Evolutionary conservation across 768 basidiomycete species (phyloP).

Genomic region (Pholiota microspora): DNA sequence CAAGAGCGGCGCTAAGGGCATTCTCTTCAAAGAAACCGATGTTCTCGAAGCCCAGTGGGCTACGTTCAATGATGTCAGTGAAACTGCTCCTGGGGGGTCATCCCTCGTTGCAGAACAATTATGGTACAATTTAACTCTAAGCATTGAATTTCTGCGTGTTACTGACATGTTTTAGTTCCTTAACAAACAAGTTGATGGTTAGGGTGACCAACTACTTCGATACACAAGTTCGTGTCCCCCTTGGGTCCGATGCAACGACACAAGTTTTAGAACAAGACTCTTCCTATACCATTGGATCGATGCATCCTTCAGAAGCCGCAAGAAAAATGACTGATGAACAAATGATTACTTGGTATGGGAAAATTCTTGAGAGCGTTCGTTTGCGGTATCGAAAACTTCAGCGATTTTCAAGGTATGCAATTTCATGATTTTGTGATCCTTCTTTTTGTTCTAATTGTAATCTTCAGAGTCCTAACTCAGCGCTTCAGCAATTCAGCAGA

Average conservation of each 20-base stretch:
- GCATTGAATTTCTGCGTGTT: not conserved
- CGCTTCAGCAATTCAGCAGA: slow-evolving; percentile 94
- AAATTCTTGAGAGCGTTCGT: slow-evolving; percentile 90
- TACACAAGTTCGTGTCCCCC: slow-evolving; percentile 81
- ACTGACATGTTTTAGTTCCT: slow-evolving; percentile 51
- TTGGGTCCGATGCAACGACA: slow-evolving; percentile 33
- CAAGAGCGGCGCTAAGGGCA: slow-evolving; percentile 86
- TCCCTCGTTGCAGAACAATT: slow-evolving; percentile 92
- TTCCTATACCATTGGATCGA: slow-evolving; percentile 13
- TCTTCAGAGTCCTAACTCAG: slow-evolving; percentile 59
- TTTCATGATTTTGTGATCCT: not conserved
- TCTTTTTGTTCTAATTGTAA: slow-evolving; percentile 9
- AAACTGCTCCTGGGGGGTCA: slow-evolving; percentile 85
- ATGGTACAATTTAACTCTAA: slow-evolving; percentile 60
- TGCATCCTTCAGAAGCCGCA: slow-evolving; percentile 30
- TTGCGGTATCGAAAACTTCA: slow-evolving; percentile 92
- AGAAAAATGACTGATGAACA: slow-evolving; percentile 79
- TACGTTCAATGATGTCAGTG: slow-evolving; percentile 89
- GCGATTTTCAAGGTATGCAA: slow-evolving; percentile 81
- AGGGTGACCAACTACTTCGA: slow-evolving; percentile 95
- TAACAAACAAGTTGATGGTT: slow-evolving; percentile 91
- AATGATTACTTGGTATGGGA: slow-evolving; percentile 85
- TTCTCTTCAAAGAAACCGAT: slow-evolving; percentile 97
- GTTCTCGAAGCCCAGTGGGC: slow-evolving; percentile 97
- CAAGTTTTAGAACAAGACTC: slow-evolving; percentile 10